Evolutionary conservation across 108 stramenopile genomes (phyloP).

Genomic region (Nitzschia putrida): DNA sequence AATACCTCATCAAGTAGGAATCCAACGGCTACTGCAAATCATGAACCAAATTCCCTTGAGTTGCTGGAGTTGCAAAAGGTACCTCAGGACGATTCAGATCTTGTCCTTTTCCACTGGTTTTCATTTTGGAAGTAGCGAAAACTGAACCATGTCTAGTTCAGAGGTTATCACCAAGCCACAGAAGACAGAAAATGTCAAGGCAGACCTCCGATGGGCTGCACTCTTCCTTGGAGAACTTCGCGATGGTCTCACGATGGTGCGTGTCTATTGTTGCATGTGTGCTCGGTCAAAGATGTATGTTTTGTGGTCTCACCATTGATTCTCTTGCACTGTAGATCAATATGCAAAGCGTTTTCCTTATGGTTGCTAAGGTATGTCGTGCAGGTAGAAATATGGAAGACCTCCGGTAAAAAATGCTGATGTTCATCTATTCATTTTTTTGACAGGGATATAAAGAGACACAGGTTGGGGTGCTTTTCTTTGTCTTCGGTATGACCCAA

Average conservation of each 20-base stretch:
- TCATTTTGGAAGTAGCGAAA: too few relatives aligned
- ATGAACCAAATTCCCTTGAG: too few relatives aligned
- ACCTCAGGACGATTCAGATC: too few relatives aligned
- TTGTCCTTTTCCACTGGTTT: too few relatives aligned
- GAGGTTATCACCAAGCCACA: constrained; percentile 22
- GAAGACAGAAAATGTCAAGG: constrained; percentile 33
- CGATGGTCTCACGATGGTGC: constrained; percentile 86
- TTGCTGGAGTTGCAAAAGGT: too few relatives aligned
- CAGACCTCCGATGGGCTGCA: constrained; percentile 61
- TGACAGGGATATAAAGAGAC: constrained; percentile 66
- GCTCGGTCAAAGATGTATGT: not conserved
- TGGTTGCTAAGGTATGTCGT: constrained; percentile 58
- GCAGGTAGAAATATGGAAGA: not conserved
- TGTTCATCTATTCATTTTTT: not conserved
- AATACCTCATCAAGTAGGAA: too few relatives aligned
- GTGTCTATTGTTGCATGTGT: constrained; percentile 6
- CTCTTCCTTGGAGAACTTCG: constrained; percentile 88
- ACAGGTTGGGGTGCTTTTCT: constrained; percentile 87
- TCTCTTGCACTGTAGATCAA: constrained; percentile 58
- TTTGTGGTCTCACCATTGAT: not conserved
- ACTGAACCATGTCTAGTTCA: constrained; percentile 1
- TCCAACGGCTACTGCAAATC: too few relatives aligned
- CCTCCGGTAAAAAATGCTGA: not conserved
- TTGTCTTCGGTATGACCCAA: constrained; percentile 88
- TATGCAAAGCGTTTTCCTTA: constrained; percentile 89